Conservation (phyloP, 2,329 filamentous ascomycete genomes). For the Aureobasidium sp. region DNA sequence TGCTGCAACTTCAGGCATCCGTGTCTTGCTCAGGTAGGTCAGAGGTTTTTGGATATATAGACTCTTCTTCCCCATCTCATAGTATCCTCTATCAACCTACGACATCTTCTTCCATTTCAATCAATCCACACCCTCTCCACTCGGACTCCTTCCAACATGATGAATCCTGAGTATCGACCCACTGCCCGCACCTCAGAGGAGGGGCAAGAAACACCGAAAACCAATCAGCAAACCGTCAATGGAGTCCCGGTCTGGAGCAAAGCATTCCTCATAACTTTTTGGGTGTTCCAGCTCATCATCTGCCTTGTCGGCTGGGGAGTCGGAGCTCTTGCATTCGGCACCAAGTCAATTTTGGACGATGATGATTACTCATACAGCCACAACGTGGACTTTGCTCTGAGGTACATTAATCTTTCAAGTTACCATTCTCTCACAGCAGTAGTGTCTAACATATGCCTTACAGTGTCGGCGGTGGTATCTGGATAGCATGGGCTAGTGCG, state of each 20-base stretch:
- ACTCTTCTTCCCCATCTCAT: neutral
- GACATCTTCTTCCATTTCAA: too few relatives aligned
- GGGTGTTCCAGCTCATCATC: neutral
- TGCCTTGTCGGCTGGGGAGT: neutral
- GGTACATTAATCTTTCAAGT: neutral
- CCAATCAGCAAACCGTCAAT: neutral
- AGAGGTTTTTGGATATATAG: neutral
- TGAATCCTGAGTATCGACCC: neutral
- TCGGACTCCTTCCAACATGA: neutral
- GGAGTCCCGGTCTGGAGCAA: neutral
- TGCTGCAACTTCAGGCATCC: neutral
- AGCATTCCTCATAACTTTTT: conserved; percentile 1
- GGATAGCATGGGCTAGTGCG: neutral
- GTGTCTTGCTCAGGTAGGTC: neutral
- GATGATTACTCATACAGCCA: neutral
- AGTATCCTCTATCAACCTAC: neutral
- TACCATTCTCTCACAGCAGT: too few relatives aligned
- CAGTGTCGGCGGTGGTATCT: neutral
- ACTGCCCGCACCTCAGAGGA: neutral
- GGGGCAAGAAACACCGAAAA: neutral
- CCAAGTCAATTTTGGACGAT: neutral
- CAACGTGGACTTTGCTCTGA: neutral
- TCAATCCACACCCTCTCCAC: neutral
- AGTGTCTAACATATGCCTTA: neutral
- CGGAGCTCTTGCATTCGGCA: neutral